Percentiles rank a stretch among this genome's conserved stretches.
phyloP scores from a whole-genome alignment of 2,329 filamentous ascomycete genomes.

The Cladophialophora bantiana region DNA sequence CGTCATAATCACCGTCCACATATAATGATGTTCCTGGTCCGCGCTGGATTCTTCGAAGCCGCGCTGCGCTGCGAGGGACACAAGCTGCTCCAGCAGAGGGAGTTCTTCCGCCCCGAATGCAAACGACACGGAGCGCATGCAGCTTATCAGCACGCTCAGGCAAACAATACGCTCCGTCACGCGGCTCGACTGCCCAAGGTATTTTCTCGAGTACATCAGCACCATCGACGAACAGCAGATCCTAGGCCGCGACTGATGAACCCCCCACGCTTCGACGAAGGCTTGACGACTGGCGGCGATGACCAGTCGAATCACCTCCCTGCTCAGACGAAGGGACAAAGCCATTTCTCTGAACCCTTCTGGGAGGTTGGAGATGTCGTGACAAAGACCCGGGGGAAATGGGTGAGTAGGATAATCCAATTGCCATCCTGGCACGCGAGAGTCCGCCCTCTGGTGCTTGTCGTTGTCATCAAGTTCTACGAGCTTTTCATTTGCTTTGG shows the following conservation, averaged over 20 bases:
- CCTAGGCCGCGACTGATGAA: background rate
- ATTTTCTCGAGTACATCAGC: background rate
- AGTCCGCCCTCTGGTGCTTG: too few species aligned
- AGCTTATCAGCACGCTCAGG: constrained; percentile 13
- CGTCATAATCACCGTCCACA: constrained; percentile 10
- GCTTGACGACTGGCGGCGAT: constrained; percentile 9
- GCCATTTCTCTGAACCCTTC: constrained; percentile 20
- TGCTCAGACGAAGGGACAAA: constrained; percentile 5
- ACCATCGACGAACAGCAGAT: constrained; percentile 14
- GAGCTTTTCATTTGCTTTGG: background rate
- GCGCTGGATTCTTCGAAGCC: constrained; percentile 1
- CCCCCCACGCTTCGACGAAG: background rate
- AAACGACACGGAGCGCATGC: constrained; percentile 7
- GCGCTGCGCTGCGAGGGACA: background rate
- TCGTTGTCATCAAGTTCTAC: background rate
- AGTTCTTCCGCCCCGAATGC: constrained; percentile 2
- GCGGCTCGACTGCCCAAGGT: constrained; percentile 1
- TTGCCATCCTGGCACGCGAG: too few species aligned
- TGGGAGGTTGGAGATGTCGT: constrained; percentile 13
- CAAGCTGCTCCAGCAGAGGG: background rate
- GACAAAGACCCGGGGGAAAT: constrained; percentile 16
- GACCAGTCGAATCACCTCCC: constrained; percentile 16
- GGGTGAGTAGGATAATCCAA: constrained; percentile 19
- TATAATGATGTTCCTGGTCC: constrained; percentile 14
- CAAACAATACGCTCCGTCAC: constrained; percentile 17